Conservation (phyloP, 176 grass and related monocot genomes). For the Eragrostis curvula region DNA sequence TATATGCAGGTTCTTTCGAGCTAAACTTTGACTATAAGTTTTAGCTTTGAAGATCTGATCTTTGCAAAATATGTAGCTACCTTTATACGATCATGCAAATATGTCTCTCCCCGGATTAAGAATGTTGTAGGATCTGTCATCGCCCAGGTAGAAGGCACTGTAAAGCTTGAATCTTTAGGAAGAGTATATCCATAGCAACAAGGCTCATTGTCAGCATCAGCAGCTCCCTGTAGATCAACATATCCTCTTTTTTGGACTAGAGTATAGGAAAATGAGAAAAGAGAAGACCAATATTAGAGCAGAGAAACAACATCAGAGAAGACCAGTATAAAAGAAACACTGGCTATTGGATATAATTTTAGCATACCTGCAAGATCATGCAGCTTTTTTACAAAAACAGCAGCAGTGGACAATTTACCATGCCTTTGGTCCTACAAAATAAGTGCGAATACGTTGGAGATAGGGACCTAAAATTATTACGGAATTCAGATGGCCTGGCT, state of each 20-base stretch:
- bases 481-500: background rate
- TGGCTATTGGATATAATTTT: constrained; percentile 25
- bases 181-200: constrained; percentile 89
- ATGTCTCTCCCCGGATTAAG: constrained; percentile 89
- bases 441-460: constrained; percentile 45
- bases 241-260: constrained; percentile 91
- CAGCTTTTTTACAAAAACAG: constrained; percentile 81
- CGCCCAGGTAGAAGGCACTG: constrained; percentile 70
- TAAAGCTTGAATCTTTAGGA: constrained; percentile 74
- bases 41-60: constrained; percentile 4
- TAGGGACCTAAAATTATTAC: constrained; percentile 8
- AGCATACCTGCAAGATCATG: constrained; percentile 92
- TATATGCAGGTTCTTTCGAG: background rate
- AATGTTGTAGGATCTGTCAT: constrained; percentile 92
- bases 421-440: constrained; percentile 68
- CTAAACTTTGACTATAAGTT: background rate
- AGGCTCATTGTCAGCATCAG: constrained; percentile 46
- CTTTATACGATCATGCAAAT: constrained; percentile 83
- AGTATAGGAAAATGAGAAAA: constrained; percentile 25
- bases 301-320: background rate
- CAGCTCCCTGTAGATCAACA: constrained; percentile 76
- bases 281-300: constrained; percentile 22
- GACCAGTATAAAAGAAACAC: background rate
- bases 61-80: constrained; percentile 37
- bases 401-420: constrained; percentile 75